phyloP scores from a whole-genome alignment of 805 yeast genomes.

The Starmerella powellii region DNA sequence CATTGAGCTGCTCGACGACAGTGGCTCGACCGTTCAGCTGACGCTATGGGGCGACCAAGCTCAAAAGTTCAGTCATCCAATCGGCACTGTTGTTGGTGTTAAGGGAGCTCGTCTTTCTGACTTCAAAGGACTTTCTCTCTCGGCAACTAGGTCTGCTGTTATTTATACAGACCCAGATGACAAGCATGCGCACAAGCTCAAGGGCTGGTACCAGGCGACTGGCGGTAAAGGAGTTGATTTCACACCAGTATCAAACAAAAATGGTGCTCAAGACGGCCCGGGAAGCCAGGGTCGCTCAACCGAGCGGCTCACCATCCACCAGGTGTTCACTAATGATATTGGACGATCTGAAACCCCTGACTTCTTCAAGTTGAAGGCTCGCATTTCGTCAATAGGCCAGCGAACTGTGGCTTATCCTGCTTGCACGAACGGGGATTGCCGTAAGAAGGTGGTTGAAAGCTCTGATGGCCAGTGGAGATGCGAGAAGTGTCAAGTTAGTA shows the following conservation, averaged over 20 bases:
- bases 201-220: conserved; percentile 88
- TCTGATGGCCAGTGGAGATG: conserved; percentile 79
- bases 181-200: conserved; percentile 72
- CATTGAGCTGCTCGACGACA: conserved; percentile 70
- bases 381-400: conserved; percentile 55
- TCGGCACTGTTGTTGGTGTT: conserved; percentile 64
- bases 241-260: conserved; percentile 16
- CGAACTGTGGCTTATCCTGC: conserved; percentile 85
- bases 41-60: conserved; percentile 92
- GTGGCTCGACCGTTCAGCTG: conserved; percentile 59
- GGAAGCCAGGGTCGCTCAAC: conserved; percentile 29
- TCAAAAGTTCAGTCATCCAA: conserved; percentile 52
- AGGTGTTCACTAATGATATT: conserved; percentile 52
- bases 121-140: conserved; percentile 73
- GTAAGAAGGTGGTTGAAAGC: conserved; percentile 68
- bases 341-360: conserved; percentile 73
- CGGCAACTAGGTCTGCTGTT: conserved; percentile 68
- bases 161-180: conserved; percentile 74
- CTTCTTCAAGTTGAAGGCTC: conserved; percentile 62
- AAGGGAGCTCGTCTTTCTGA: conserved; percentile 85
- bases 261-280: too few species aligned
- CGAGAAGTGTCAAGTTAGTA: conserved; percentile 72
- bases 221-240: conserved; percentile 36
- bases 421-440: conserved; percentile 64
- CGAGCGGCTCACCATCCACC: conserved; percentile 42